A percentile compares a stretch with the other conserved stretches of the same genome.
These are phyloP conservation scores for Colletotrichum chrysophilum DNA, from an alignment of 2,329 filamentous ascomycete genomes.

Conservation along the genomic window DNA sequence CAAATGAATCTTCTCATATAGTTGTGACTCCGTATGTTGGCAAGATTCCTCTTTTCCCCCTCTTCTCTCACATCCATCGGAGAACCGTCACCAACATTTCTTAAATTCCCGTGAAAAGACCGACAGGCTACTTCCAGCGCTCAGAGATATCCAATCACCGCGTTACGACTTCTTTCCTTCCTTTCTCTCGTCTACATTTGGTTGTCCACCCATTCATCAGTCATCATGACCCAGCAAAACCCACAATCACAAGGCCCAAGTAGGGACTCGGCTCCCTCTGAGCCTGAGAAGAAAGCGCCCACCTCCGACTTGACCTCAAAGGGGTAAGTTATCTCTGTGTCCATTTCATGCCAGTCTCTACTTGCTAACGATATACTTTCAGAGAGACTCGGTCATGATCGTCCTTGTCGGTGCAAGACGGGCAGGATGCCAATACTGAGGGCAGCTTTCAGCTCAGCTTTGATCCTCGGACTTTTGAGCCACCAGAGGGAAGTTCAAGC, in stretches of 20 bases:
- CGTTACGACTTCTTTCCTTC: not conserved
- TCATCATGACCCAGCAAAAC: not conserved
- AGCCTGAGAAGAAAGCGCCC: not conserved
- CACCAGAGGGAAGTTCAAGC: not conserved
- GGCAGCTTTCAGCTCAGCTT: not conserved
- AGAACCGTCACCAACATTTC: not conserved
- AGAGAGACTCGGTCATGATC: not conserved
- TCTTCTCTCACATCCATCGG: not conserved
- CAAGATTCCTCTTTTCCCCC: not conserved
- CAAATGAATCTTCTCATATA: accelerated
- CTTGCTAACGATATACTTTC: not conserved
- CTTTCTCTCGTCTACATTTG: not conserved
- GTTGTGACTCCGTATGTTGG: not conserved
- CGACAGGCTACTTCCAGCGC: not conserved
- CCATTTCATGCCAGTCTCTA: not conserved
- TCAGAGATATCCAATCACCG: not conserved
- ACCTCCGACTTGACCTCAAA: not conserved
- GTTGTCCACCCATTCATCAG: not conserved
- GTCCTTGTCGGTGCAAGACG: not conserved
- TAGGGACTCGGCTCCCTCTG: not conserved
- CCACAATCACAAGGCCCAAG: not conserved
- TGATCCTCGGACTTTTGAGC: not conserved
- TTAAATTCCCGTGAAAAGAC: not conserved
- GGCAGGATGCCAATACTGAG: not conserved
- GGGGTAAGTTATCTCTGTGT: not conserved